Conservation (phyloP, 306 rosid species). For the Lathyrus tuberosus region DNA sequence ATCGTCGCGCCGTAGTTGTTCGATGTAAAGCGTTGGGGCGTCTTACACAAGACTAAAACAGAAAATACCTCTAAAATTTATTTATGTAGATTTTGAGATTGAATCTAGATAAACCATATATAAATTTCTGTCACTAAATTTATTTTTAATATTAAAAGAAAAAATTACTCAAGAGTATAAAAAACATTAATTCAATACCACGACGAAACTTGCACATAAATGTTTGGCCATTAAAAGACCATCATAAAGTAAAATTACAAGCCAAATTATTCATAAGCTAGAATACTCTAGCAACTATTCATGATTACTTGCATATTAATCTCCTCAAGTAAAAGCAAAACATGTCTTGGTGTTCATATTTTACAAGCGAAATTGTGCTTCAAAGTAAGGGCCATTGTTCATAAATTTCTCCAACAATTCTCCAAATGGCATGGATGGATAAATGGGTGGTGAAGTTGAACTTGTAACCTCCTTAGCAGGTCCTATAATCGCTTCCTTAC, state of each 20-base stretch:
- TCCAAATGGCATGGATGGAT: constrained; percentile 48
- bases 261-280: constrained; percentile 13
- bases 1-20: too few relatives aligned
- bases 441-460: constrained; percentile 46
- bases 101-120: too few relatives aligned
- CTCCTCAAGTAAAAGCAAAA: neutral
- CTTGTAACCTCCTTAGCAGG: constrained; percentile 54
- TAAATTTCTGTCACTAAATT: too few relatives aligned
- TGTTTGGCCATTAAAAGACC: neutral
- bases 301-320: neutral
- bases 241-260: neutral
- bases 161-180: too few relatives aligned
- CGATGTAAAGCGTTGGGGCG: too few relatives aligned
- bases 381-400: constrained; percentile 39
- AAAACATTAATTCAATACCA: too few relatives aligned
- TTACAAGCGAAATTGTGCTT: constrained; percentile 35
- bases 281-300: neutral
- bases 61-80: too few relatives aligned
- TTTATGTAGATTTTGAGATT: too few relatives aligned
- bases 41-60: too few relatives aligned
- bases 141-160: too few relatives aligned
- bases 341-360: neutral
- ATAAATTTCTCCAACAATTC: constrained; percentile 41
- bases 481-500: constrained; percentile 48
- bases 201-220: too few relatives aligned